Percentiles rank a stretch among this genome's conserved stretches.
Conservation (phyloP, 331 rosid species). For the Rhamnella rubrinervis region DNA sequence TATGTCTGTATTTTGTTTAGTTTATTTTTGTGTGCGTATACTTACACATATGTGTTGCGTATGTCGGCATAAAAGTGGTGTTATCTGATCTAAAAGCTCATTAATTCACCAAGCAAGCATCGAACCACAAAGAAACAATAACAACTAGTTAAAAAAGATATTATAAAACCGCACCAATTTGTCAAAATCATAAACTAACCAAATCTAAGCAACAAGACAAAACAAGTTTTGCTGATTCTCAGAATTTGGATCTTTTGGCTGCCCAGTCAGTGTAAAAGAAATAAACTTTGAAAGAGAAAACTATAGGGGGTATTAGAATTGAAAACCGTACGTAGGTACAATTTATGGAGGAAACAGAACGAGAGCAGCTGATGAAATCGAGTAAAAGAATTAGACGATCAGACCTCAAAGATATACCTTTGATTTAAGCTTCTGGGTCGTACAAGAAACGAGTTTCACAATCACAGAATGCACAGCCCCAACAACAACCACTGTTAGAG, state of each 20-base stretch:
- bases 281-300: no score
- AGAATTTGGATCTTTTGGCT: not conserved
- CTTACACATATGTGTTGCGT: no score
- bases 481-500: not conserved
- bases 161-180: not conserved
- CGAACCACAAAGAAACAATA: no score
- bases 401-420: conserved; percentile 1
- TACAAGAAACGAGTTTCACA: not conserved
- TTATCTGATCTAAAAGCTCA: no score
- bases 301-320: not conserved
- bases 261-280: not conserved
- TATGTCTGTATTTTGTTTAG: no score
- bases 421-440: not conserved
- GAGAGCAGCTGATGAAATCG: not conserved
- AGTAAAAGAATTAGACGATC: not conserved
- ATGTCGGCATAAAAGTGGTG: no score
- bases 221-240: not conserved
- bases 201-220: not conserved
- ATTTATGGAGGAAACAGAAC: not conserved
- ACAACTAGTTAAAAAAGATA: no score
- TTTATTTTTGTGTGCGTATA: no score
- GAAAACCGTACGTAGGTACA: not conserved
- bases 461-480: not conserved
- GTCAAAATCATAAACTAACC: not conserved
- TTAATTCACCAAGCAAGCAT: no score